Evolutionary conservation across 2,329 filamentous ascomycete genomes (phyloP), one percentile per base, ranked within the genome.

Genomic region (Coniella vitis): DNA sequence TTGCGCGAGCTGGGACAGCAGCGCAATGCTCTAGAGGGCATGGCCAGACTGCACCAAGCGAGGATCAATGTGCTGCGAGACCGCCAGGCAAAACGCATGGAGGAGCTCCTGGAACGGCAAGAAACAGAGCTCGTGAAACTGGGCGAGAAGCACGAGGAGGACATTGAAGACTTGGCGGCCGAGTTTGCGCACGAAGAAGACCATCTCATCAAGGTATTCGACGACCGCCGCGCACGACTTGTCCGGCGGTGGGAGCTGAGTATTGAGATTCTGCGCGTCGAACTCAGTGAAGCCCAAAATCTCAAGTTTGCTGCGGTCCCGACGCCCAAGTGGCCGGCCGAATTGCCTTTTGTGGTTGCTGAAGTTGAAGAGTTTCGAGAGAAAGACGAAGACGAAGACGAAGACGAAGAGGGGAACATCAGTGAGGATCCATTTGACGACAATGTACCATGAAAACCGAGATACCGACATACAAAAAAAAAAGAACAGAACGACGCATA

Each of bases 41-140:
- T 83, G 69, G 73, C 76, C 52, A 72, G 76, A 34, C 65, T 79
- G 3, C 78, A 83, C 53, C 70, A 79, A 56, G 70, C 75, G 35
- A 78, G 76, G 59, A 81, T 84, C 60, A 83, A 83, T 56, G 79
- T 83, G 21, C 73, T 84, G 68, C 71, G 80, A n/a, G 80, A 83
- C 52, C 74, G 76, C 37, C 81, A 84, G 59, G 71, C 77, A 1
- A 81, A 80, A 58, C 69, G 75, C 25, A 75, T 83, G 68, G 79
- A 83, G 57, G 75, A 81, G 52, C 67, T 83, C 4, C 61, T 77
- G 2, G 69, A 73, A 35, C 69, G 74, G 20, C 80, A 84, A 55
- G 72, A 75, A 51, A 60, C 60, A 1, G 79, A 83, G 57, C 58
- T 76, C 44, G 63, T 68, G 20, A 67, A 65, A 40, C 60, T 80